Evolutionary conservation across 2,329 filamentous ascomycete genomes (phyloP).

Genomic region (Coniella lustricola): DNA sequence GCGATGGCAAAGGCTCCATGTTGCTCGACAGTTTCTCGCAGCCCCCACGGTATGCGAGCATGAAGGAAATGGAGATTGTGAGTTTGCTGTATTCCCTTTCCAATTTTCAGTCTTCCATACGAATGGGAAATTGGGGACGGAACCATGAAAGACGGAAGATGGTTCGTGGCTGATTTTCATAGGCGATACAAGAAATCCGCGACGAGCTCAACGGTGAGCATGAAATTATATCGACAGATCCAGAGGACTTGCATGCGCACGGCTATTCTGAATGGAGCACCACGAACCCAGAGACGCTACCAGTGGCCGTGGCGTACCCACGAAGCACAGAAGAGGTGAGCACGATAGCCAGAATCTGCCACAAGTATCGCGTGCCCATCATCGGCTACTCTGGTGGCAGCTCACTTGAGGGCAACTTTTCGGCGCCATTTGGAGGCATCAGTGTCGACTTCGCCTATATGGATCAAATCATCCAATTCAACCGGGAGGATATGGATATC

Average conservation of each 20-base stretch:
- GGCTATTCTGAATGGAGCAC: conserved; percentile 65
- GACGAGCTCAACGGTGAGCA: conserved; percentile 33
- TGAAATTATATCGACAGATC: conserved; percentile 55
- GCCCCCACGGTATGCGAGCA: conserved; percentile 31
- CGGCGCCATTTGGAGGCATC: conserved; percentile 77
- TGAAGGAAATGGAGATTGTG: conserved; percentile 37
- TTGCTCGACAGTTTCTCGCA: conserved; percentile 23
- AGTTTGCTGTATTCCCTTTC: conserved; percentile 1
- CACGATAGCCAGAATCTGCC: conserved; percentile 59
- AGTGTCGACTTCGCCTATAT: conserved; percentile 86
- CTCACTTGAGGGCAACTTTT: conserved; percentile 84
- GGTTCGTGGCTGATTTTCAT: background rate
- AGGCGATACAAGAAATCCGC: conserved; percentile 52
- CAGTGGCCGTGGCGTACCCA: conserved; percentile 59
- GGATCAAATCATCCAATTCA: conserved; percentile 72
- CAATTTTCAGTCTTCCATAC: background rate
- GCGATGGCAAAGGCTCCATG: conserved; percentile 20
- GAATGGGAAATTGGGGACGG: background rate
- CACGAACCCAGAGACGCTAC: conserved; percentile 51
- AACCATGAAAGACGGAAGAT: background rate
- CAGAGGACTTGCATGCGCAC: conserved; percentile 53
- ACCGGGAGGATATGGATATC: conserved; percentile 85
- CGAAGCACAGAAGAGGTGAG: conserved; percentile 54
- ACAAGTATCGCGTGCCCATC: conserved; percentile 74
- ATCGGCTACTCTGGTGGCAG: conserved; percentile 82